Evolutionary conservation across 2,329 filamentous ascomycete species (phyloP).

Genomic region (Cryoendolithus antarcticus): DNA sequence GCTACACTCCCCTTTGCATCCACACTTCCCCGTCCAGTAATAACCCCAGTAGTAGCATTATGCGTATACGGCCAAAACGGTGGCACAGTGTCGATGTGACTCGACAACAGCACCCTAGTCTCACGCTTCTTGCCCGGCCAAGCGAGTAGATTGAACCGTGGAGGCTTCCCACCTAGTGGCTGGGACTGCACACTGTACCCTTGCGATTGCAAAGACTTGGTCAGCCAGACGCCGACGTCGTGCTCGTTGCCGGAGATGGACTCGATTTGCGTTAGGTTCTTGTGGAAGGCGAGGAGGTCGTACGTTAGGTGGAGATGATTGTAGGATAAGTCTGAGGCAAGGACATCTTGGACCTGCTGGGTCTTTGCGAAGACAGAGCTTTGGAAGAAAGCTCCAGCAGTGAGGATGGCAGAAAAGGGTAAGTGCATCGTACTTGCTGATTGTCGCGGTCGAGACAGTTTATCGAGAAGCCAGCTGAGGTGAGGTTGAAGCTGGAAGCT

Average conservation of each 20-base stretch:
- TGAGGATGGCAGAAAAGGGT: no score
- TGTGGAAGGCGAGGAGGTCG: slow-evolving; percentile 59
- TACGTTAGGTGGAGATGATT: slow-evolving; percentile 15
- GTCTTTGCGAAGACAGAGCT: neutral
- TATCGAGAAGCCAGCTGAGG: no score
- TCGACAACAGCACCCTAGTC: slow-evolving; percentile 55
- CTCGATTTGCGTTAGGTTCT: slow-evolving; percentile 58
- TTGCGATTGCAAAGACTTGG: slow-evolving; percentile 48
- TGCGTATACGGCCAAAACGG: slow-evolving; percentile 58
- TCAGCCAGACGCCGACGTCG: slow-evolving; percentile 55
- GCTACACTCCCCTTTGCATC: slow-evolving; percentile 51
- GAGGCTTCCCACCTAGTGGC: slow-evolving; percentile 27
- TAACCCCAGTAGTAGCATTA: slow-evolving; percentile 33
- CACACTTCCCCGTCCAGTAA: slow-evolving; percentile 59
- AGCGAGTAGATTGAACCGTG: slow-evolving; percentile 67
- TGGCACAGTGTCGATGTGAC: slow-evolving; percentile 68
- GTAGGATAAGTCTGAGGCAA: neutral
- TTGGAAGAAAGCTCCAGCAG: neutral
- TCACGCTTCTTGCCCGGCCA: slow-evolving; percentile 40
- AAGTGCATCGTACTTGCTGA: no score
- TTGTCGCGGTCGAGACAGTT: no score
- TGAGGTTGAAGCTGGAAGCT: no score
- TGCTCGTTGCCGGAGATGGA: slow-evolving; percentile 61
- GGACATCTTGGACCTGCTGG: neutral
- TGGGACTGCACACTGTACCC: slow-evolving; percentile 54